Conservation (phyloP, 2,329 filamentous ascomycete species). For the Biscogniauxia sp. region DNA sequence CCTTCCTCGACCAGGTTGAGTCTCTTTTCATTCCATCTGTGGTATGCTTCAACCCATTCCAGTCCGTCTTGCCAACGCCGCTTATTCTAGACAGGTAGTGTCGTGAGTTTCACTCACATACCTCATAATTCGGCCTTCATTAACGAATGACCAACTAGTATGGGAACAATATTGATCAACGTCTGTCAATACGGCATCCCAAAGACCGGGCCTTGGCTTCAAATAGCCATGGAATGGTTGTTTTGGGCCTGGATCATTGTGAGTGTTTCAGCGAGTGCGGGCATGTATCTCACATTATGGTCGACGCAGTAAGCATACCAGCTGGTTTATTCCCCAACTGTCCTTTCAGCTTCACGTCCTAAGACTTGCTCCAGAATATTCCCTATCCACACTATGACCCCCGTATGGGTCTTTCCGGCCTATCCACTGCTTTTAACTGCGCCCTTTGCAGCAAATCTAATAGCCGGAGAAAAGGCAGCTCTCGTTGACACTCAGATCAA, state of each 20-base stretch:
- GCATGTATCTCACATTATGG: constrained; percentile 73
- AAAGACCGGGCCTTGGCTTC: constrained; percentile 61
- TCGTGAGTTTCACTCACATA: constrained; percentile 39
- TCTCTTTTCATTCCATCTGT: constrained; percentile 73
- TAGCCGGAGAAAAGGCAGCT: constrained; percentile 38
- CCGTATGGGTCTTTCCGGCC: constrained; percentile 83
- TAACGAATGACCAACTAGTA: constrained; percentile 42
- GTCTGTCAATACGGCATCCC: constrained; percentile 72
- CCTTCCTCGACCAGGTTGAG: constrained; percentile 74
- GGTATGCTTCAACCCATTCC: constrained; percentile 37
- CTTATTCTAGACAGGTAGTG: constrained; percentile 20
- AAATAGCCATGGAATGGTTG: constrained; percentile 57
- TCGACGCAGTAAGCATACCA: constrained; percentile 48
- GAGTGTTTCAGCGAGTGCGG: constrained; percentile 65
- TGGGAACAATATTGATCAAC: constrained; percentile 76
- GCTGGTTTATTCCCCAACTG: not conserved
- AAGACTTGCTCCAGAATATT: constrained; percentile 38
- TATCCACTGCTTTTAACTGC: constrained; percentile 78
- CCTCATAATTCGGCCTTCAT: not conserved
- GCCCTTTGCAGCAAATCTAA: constrained; percentile 64
- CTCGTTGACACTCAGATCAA: constrained; percentile 34
- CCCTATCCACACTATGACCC: constrained; percentile 80
- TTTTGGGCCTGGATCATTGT: constrained; percentile 74
- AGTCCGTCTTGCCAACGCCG: not conserved
- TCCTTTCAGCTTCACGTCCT: not conserved